Evolutionary conservation across 2,329 filamentous ascomycete genomes (phyloP), one percentile per base, ranked within the genome.

Genomic region (Aspergillus spinulosporus): DNA sequence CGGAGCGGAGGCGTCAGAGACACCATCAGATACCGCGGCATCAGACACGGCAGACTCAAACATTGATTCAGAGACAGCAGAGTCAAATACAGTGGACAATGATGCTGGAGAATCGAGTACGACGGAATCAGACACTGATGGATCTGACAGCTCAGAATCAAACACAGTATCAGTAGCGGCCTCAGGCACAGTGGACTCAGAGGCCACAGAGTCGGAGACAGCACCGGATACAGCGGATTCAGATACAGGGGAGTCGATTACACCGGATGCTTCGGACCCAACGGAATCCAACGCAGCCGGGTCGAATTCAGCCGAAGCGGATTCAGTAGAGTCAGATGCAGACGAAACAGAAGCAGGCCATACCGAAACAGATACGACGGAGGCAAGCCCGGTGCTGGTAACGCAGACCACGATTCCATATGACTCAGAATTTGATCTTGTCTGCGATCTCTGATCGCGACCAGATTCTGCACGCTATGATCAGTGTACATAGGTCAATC

Each of bases 401-500:
- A 21, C 39, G 26, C 57, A 60, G 21, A 63, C 59, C 12, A 58
- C 43, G 28, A 60, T 66, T 4, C 53, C 56, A 5, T 62, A 64
- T 48, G 61, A 64, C 55, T 52, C 52, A 6, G 58, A 65, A n/a
- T 64, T 58, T 37, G 62, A 64, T 37, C 39, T 64, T 40, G 48
- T 64, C 12, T 64, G 59, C 15, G 64, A 66, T 52, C 42, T 63
- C 4, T 57, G 34, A 52, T 2, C 8, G 37, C 14, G 37, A 39
- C 12, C 8, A 29, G 21, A 12, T 29, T 40, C 28, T 48, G 21
- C 42, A 46, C 34, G 21, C 21, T 21, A 21, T 21, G 21, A 5
- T 43, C 6, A 15, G 29, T 44, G n/a, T 36, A 31, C 7, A 31
- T 34, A 21, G 21, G 21, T n/a, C 15, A 50, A 34, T n/a, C 42